Evolutionary conservation across 148 eudicot genomes (phyloP).

Genomic region (Camellia japonica): DNA sequence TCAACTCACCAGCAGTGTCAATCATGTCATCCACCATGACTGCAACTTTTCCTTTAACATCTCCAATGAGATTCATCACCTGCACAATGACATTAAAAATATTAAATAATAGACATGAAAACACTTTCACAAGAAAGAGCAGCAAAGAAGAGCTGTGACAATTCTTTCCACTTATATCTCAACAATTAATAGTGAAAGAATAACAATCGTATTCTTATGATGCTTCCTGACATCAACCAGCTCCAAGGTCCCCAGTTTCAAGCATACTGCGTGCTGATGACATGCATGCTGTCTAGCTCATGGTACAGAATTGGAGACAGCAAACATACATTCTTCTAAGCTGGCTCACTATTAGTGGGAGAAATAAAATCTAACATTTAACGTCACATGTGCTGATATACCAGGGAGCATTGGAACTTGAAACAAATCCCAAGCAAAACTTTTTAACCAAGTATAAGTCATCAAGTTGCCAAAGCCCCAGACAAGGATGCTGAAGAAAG

Average conservation of each 20-base stretch:
- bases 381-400: too few relatives aligned
- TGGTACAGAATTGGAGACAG: not conserved
- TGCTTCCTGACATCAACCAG: not conserved
- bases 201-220: not conserved
- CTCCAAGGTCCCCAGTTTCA: constrained; percentile 1
- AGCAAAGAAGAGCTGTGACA: not conserved
- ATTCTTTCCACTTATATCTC: not conserved
- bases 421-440: not conserved
- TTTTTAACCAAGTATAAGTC: not conserved
- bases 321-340: not conserved
- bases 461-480: not conserved
- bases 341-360: not conserved
- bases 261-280: not conserved
- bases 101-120: not conserved
- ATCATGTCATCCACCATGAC: constrained; percentile 99
- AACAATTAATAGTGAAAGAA: not conserved
- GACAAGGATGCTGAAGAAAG: not conserved
- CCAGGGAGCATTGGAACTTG: too few relatives aligned
- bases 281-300: not conserved
- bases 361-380: not conserved
- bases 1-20: constrained; percentile 83
- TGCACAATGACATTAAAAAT: constrained; percentile 20
- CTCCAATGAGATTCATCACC: constrained; percentile 98
- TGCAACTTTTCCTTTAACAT: constrained; percentile 94
- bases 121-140: not conserved